Base-by-base conservation (phyloP, 1,284 basidiomycete species). In the Sporisorium sorghi region DNA sequence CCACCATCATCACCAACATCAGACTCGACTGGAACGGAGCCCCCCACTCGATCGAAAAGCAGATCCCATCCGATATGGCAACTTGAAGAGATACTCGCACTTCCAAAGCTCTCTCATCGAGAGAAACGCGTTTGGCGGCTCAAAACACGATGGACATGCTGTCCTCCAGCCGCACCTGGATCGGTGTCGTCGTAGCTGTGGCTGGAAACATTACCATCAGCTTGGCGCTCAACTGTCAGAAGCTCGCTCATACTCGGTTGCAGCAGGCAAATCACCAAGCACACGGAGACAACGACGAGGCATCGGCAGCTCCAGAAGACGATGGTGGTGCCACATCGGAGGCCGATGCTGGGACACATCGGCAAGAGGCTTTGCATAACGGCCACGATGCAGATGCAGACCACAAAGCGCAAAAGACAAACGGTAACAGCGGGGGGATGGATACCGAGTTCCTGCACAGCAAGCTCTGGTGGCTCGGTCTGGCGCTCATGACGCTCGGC, bases 391-490 rank as follows among this genome's bases (percentile, higher is more conserved):
- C 11, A 19, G 23, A 47, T 4, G 32, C 19, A 8, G 32, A 44
- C 5, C 28, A 33, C 15, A 35, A 35, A 3, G 14, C 30, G 2
- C 39, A 52, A 2, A 53, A 63, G 17, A 24, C 44, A 14, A 58
- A 47, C 33, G 57, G 52, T 15, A 66, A 58, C 21, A n/a, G n/a
- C n/a, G 64, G 73, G 5, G 64, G 73, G 5, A 66, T 73, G 51
- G 69, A 65, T 15, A 75, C 76, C 9, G 57, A 70, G 49, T 83
- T 78, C 51, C 73, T 83, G 5, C 72, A 75, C n/a, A 78, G 74
- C 76, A 76, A 95, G 85, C 86, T 97, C 19, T 99, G 95, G 95
- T 97, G 95, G 94, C 79, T 89, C 8, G 96, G 96, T 0, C 91
- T 98, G 69, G 79, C 89, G 12, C 87, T 97, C 47, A 96, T 98